Evolutionary conservation across 495 filamentous ascomycete species (phyloP), one percentile per base, ranked within the genome.

Genomic region (Cairneyella variabilis): DNA sequence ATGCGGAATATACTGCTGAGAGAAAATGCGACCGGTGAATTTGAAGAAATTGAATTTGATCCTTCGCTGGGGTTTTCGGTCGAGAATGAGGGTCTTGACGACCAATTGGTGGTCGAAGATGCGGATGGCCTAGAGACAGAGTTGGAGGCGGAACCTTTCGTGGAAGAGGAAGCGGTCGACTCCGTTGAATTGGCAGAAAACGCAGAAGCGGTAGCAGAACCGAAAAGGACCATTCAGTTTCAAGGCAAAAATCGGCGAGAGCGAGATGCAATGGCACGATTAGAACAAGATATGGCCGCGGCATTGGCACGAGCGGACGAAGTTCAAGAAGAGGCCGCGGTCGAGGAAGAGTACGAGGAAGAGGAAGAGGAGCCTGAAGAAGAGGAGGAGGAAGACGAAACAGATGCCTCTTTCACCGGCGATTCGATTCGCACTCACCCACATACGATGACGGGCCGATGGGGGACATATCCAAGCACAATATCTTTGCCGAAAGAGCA

Each of bases 401-500:
- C 63, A 14, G 68, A 71, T 30, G 64, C 59, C 2, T 62, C 53
- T 3, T 61, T 69, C n/a, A 48, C 43, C 3, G 68, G 67, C 12
- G 64, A 69, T 6, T 58, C 57, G 14, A 41, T 66, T 10, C 76
- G 83, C 12, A 67, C 80, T 14, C 93, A 97, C 64, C 78, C 82
- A 3, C 65, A 84, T 45, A 90, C 88, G 2, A 61, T 64, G 17
- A 65, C 79, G 34, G 86, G 84, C 2, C 76, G 83, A 55, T 89
- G 78, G 55, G 71, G 75, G 36, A 88, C 89, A 2, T 62, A 71
- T 21, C 90, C 92, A 5, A 74, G 71, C 36, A 96, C 91, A 0
- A 55, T 97, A 11, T 72, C 76, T 12, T 68, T 92, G 10, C 91
- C 92, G 0, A 78, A 79, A 57, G 64, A 71, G 16, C 73, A 75